Evolutionary conservation across 2,329 filamentous ascomycete genomes (phyloP), one percentile per base, ranked within the genome.

Genomic region (Monosporascus ibericus): DNA sequence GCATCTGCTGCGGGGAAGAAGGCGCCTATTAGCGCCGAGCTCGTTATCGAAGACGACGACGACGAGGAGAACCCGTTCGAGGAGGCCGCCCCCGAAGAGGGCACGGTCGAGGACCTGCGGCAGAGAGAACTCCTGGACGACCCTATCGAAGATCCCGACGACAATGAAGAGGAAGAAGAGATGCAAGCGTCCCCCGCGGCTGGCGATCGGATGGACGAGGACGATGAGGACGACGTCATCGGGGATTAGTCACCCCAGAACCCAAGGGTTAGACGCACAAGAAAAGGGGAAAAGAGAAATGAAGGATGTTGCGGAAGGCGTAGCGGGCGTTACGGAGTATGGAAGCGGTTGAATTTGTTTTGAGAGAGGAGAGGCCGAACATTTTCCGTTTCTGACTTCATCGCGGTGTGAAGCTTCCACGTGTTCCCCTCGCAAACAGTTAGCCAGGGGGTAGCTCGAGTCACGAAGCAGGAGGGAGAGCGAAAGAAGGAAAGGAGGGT

Each of bases 91-190:
- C 76, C 74, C 0, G 81, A 82, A 57, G 82, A 85, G 60, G 82
- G 80, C 48, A 82, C 80, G 3, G 70, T 67, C 14, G 82, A 84
- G 62, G 81, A 85, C 60, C 66, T 84, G 34, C 72, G 76, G 27
- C 72, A 75, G 51, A 71, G 79, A 49, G 82, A 80, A 62, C 65
- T 84, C 50, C 57, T 83, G 24, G 80, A 77, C 6, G 78, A 81
- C 51, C 68, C 65, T 5, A 68, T 70, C 38, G 68, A 71, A 27
- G 72, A 75, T 6, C 74, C 74, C 18, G 69, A 72, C 3, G 72
- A 74, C 4, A 70, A 71, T 15, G 71, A 69, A 1, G 71, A 69
- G 1, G 61, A 60, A 11, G 42, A 27, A 22, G 42, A 46, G 24
- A 24, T 17, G 40, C n/a, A 15, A 6, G n/a, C 40, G 7, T 66